Percentiles rank a stretch among this genome's conserved stretches.
phyloP scores from a whole-genome alignment of 129 eudicot species.

The Chrysanthemum lavandulifolium region DNA sequence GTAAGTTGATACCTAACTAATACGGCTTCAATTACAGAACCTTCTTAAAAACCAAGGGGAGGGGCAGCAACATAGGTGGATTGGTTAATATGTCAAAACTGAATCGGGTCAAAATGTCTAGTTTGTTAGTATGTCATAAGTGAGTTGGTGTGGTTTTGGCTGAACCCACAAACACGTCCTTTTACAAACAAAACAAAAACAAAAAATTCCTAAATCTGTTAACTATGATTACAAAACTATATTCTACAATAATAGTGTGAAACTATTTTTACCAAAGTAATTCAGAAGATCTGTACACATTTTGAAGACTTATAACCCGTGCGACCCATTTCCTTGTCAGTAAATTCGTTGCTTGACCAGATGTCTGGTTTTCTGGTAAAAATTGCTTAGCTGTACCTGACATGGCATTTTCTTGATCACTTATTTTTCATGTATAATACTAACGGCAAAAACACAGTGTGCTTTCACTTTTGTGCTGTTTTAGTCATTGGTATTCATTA shows the following conservation, averaged over 20 bases:
- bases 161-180: too few relatives aligned
- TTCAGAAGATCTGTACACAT: neutral
- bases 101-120: too few relatives aligned
- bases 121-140: too few relatives aligned
- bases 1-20: constrained; percentile 43
- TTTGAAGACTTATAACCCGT: neutral
- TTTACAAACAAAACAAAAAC: too few relatives aligned
- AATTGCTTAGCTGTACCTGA: too few relatives aligned
- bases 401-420: too few relatives aligned
- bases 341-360: neutral
- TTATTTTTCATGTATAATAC: too few relatives aligned
- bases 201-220: neutral
- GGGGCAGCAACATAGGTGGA: neutral
- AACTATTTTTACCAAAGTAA: neutral
- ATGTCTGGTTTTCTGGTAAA: too few relatives aligned
- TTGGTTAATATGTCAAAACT: neutral
- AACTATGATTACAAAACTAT: neutral
- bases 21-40: neutral
- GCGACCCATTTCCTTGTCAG: neutral
- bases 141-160: too few relatives aligned
- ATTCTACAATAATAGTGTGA: neutral
- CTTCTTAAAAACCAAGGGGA: neutral
- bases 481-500: neutral
- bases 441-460: too few relatives aligned
- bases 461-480: too few relatives aligned